Evolutionary conservation across 495 filamentous ascomycete genomes (phyloP).

Genomic region (Xeromyces bisporus): DNA sequence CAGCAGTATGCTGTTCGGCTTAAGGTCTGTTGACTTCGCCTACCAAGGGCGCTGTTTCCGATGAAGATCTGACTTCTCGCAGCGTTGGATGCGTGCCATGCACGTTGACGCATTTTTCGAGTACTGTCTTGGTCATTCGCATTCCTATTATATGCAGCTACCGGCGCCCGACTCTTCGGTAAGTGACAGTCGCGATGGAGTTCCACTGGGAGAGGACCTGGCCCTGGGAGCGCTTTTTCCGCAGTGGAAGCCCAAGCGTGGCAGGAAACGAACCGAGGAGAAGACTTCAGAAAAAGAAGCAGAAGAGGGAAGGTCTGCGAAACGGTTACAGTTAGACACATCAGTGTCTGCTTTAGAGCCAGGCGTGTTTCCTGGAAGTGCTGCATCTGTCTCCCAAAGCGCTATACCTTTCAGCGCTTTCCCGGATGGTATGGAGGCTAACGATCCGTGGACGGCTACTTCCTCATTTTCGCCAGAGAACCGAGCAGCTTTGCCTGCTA

Average conservation of each 20-base stretch:
- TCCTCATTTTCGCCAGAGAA: slow-evolving; percentile 16
- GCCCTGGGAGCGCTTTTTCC: slow-evolving; percentile 79
- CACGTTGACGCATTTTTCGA: slow-evolving; percentile 96
- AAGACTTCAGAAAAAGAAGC: slow-evolving; percentile 44
- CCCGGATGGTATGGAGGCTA: slow-evolving; percentile 31
- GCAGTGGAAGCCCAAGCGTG: slow-evolving; percentile 77
- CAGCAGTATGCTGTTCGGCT: slow-evolving; percentile 92
- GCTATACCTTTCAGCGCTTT: slow-evolving; percentile 46
- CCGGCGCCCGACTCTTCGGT: slow-evolving; percentile 44
- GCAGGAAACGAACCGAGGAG: slow-evolving; percentile 68
- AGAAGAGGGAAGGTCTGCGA: slow-evolving; percentile 33
- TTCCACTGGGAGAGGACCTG: slow-evolving; percentile 80
- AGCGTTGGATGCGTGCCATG: slow-evolving; percentile 98
- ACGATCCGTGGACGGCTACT: slow-evolving; percentile 38
- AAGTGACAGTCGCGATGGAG: slow-evolving; percentile 63
- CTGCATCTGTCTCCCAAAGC: slow-evolving; percentile 36
- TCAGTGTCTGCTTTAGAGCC: slow-evolving; percentile 42
- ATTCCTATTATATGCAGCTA: slow-evolving; percentile 71
- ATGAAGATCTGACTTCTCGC: slow-evolving; percentile 4
- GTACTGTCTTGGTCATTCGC: slow-evolving; percentile 63
- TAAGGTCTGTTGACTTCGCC: slow-evolving; percentile 43
- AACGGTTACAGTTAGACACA: slow-evolving; percentile 53
- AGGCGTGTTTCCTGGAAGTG: slow-evolving; percentile 31
- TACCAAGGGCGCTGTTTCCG: neutral
- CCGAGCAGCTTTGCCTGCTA: slow-evolving; percentile 9